Evolutionary conservation across 2,329 filamentous ascomycete species (phyloP), one percentile per base, ranked within the genome.

Genomic region (Emmonsia crescens): DNA sequence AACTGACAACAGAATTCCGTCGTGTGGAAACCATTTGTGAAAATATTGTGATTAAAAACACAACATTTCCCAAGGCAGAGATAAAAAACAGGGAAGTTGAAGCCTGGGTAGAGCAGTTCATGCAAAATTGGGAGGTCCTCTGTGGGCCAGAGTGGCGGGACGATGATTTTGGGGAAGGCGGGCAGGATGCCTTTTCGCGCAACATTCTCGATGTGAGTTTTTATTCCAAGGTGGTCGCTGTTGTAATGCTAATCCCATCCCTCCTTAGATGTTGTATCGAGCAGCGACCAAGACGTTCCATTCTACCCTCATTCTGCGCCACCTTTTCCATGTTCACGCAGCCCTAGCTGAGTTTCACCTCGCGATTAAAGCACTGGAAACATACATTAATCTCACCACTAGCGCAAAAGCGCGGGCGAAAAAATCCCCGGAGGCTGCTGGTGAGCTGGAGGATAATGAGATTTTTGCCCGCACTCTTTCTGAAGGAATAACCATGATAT

Each of bases 281-380:
- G 90, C 92, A 27, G 90, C 93, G 8, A 91, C 89, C 10, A 96
- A 94, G 74, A 96, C 92, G 0, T 99, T 94, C 70, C 94, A 99
- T 75, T 99, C 94, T 1, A 96, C 93, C 1, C 80, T 91, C 10
- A 89, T 97, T 64, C 78, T 99, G 36, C 83, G 93, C 62, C 85
- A 92, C 68, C 80, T 99, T 0, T 97, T 97, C 71, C 87, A 85
- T 12, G 88, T 96, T 1, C 94, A 99, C 73, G 80, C 93, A 21
- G 84, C 91, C 2, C 80, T 96, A 21, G 91, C 91, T 9, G 93
- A 99, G 68, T 97, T 96, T 66, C 90, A 96, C 61, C 79, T 97
- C 57, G 92, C 92, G 1, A 86, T 96, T 73, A 91, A 91, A 71
- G 89, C 94, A 0, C 89, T 96, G 65, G 89, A 96, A 72, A 92